Evolutionary conservation across 345 rosid species (phyloP), one percentile per base, ranked within the genome.

Genomic region (Durio zibethinus): DNA sequence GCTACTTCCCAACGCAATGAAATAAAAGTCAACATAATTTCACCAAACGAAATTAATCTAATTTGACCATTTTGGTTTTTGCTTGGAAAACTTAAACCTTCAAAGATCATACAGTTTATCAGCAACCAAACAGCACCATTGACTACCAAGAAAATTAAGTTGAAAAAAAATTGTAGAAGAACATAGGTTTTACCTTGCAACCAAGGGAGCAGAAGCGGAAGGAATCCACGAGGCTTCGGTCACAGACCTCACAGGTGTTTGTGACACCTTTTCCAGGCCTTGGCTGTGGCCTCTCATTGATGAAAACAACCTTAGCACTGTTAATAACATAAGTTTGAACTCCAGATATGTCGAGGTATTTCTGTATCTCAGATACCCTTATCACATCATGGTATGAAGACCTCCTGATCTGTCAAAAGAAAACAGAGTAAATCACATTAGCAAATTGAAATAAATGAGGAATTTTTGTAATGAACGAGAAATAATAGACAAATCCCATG

Each of bases 361-460:
- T 97, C 85, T 92, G 96, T 59, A 97, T 91, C 85, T 97, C 99
- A 45, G 89, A 84, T 27, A 94, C 98, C 78, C 99, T 89, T n/a
- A 94, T 92, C 71, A 97, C 99, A 86, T 94, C 98, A 84, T 97
- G 99, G 89, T 97, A 97, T 0, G 98, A 97, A 2, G 99, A 97
- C 80, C 99, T 91, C 87, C 99, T 88, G 85, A 97, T 97, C 99
- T 94, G 85, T 75, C 62, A 61, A 21, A 82, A 61, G 0, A 68
- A 68, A 57, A 78, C 8, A 63, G 72, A 31, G 25, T 18, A 50
- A 12, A 35, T 23, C 38, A 5, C 23, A 25, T 77, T 56, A 57
- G 67, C n/a, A 56, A 67, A 77, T 12, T 21, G 38, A 48, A 57
- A 68, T 29, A 27, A 74, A 61, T 42, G 53, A 18, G 6, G 43